A percentile compares a stretch with the other conserved stretches of the same genome.
Conservation (phyloP, 345 rosid species). For the Hibiscus syriacus region DNA sequence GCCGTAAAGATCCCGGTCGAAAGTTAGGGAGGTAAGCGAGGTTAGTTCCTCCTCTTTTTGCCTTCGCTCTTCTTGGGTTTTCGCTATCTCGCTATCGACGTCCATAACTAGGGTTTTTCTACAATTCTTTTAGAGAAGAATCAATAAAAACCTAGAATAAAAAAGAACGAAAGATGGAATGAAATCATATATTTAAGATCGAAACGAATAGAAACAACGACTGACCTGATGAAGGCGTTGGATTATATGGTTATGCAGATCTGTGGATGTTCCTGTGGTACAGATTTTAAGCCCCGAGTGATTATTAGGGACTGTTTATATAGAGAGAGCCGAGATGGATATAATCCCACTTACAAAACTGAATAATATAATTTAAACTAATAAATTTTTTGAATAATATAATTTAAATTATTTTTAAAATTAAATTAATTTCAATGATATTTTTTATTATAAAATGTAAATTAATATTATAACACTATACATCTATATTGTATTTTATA, state of each 20-base stretch:
- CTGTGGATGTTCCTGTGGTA: background rate
- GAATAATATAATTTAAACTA: too few relatives aligned
- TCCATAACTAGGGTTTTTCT: slow-evolving; percentile 10
- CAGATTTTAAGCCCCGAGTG: background rate
- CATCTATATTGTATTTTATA: too few relatives aligned
- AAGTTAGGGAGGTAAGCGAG: slow-evolving; percentile 59
- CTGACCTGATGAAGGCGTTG: background rate
- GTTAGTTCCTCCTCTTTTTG: slow-evolving; percentile 70
- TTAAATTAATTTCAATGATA: too few relatives aligned
- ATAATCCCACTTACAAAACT: background rate
- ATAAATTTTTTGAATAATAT: too few relatives aligned
- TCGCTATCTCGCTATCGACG: slow-evolving; percentile 71
- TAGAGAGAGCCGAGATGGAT: background rate
- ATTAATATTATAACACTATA: too few relatives aligned
- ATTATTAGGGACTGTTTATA: background rate
- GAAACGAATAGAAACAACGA: background rate
- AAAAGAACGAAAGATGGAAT: background rate
- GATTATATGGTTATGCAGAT: background rate
- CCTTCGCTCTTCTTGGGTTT: slow-evolving; percentile 72
- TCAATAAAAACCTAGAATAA: background rate
- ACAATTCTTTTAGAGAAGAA: background rate
- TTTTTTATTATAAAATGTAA: too few relatives aligned
- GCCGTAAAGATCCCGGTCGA: slow-evolving; percentile 77
- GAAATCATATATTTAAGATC: background rate
- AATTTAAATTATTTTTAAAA: too few relatives aligned